Base-by-base conservation (phyloP, 2,329 filamentous ascomycete species). In the Onygenales sp. region DNA sequence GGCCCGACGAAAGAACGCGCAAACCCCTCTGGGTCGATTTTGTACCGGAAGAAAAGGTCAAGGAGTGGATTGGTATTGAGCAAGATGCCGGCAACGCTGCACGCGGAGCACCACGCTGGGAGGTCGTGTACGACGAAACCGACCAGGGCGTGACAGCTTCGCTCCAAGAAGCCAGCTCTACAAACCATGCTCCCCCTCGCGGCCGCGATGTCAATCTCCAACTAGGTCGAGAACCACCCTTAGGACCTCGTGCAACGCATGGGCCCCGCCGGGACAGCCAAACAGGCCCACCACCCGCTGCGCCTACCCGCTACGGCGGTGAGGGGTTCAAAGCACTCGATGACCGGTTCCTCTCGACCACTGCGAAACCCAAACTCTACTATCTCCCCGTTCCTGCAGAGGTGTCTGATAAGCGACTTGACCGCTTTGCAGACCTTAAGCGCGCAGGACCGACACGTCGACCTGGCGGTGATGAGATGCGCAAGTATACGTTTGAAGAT, bases 1-100 rank as follows among this genome's bases (percentile, higher is more conserved):
- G 91, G 89, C 92, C 92, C 0, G 82, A 90, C 55, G 92, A 97
- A 71, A 83, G 85, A 55, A 87, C 85, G 60, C 81, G 93, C 35
- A 94, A 93, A 67, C 78, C 84, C 0, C 77, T 97, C 1, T 94
- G 86, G 81, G 88, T 89, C 3, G 93, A 98, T 67, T 97, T 93
- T 66, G 78, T 97, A 17, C 92, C 92, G 0, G 80, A 86, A 14
- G 83, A 89, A 31, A 81, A 83, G 58, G 78, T 94, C 3, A 68
- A 74, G 11, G 78, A 79, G 27, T 97, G 90, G 89, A 85, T 94
- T 55, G 78, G 81, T 7, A 78, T 72, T 42, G 89, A 95, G 68
- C 73, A 83, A 61, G 68, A 74, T 62, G 71, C 60, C 63, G 76
- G 58, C 59, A 67, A 66, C 68, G 78, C 63, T 14, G 59, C 66